These are phyloP conservation scores for Karstenula rhodostoma DNA, from an alignment of 2,329 filamentous ascomycete species.

Conservation along the genomic window DNA sequence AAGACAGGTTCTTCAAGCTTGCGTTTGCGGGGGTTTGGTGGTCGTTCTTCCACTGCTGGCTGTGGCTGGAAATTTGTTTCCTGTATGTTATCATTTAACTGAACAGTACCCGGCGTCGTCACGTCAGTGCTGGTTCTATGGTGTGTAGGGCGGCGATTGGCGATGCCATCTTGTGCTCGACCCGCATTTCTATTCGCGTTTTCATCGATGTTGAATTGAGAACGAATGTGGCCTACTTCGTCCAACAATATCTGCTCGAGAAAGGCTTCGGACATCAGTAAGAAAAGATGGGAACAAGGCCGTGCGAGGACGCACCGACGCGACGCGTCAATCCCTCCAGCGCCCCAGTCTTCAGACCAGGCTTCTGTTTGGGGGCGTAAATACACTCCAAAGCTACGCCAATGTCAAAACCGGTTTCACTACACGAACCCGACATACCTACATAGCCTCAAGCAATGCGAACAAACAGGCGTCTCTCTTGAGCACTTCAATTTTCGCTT, in stretches of 20 bases:
- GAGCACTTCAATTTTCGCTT: constrained; percentile 44
- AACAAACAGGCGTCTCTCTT: constrained; percentile 41
- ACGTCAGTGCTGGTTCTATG: neutral
- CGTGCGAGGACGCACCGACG: constrained; percentile 31
- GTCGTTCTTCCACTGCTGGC: constrained; percentile 1
- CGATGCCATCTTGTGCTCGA: neutral
- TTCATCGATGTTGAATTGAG: constrained; percentile 28
- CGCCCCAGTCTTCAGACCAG: constrained; percentile 44
- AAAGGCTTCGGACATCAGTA: constrained; percentile 32
- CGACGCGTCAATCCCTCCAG: constrained; percentile 45
- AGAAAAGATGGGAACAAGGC: neutral
- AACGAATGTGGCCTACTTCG: constrained; percentile 32
- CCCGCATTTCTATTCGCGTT: neutral
- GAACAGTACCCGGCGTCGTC: constrained; percentile 1
- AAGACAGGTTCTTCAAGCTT: constrained; percentile 28
- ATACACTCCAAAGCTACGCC: constrained; percentile 37
- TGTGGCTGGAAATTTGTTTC: neutral
- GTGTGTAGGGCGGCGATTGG: neutral
- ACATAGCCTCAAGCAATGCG: constrained; percentile 45
- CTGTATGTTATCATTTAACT: neutral
- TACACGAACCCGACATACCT: constrained; percentile 17
- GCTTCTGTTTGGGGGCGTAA: constrained; percentile 45
- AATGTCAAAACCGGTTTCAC: constrained; percentile 20
- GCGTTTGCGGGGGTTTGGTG: constrained; percentile 34
- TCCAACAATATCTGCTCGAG: constrained; percentile 43